Percentiles rank a stretch among this genome's conserved stretches.
phyloP scores from a whole-genome alignment of 1,284 basidiomycete species.

The Microbotryomycetes sp. region DNA sequence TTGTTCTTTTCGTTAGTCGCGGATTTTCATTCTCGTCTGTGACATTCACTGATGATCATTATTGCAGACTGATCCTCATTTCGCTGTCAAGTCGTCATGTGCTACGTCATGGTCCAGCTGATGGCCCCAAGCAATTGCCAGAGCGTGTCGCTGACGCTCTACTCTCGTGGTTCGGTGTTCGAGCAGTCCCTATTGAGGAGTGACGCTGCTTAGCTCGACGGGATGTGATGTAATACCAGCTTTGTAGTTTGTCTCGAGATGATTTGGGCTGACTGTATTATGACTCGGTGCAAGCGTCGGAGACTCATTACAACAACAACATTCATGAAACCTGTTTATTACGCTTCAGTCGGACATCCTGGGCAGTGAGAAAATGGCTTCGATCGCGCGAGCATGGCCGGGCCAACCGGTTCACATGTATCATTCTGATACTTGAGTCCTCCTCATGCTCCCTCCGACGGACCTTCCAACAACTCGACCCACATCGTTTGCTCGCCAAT shows the following conservation, averaged over 20 bases:
- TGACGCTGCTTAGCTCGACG: too few species aligned
- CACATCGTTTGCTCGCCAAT: conserved; percentile 24
- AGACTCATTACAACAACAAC: not conserved
- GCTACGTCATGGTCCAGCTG: not conserved
- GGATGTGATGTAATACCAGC: not conserved
- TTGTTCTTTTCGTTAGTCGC: not conserved
- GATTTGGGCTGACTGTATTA: not conserved
- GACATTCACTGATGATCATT: not conserved
- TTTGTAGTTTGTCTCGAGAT: not conserved
- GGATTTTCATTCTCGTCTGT: not conserved
- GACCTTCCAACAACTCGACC: conserved; percentile 7
- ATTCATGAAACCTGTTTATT: not conserved
- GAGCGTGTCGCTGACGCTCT: not conserved
- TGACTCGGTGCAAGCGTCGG: not conserved
- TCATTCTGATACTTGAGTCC: not conserved
- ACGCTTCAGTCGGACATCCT: too few species aligned
- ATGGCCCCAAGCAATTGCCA: not conserved
- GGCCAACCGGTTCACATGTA: not conserved
- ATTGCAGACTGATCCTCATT: not conserved
- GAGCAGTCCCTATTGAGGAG: not conserved
- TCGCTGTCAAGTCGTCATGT: not conserved
- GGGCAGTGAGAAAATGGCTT: too few species aligned
- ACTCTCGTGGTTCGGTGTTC: not conserved
- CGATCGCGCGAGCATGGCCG: too few species aligned
- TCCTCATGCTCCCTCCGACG: not conserved